Evolutionary conservation across 1,284 basidiomycete genomes (phyloP).

Genomic region (Sporisorium iseilematis-ciliati): DNA sequence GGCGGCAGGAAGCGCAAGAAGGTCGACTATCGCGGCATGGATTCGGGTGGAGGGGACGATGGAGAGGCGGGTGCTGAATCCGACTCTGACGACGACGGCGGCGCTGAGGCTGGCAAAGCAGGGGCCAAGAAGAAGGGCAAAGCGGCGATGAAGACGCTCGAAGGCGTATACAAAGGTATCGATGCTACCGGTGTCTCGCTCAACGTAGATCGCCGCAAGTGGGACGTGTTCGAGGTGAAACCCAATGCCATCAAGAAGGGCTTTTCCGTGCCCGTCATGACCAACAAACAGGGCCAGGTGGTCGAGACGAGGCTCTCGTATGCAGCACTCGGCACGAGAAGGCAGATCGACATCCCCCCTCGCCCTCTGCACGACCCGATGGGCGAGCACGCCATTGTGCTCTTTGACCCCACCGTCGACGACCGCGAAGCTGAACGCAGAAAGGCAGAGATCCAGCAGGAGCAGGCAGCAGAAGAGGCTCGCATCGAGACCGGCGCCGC

Average conservation of each 20-base stretch:
- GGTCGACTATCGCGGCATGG: constrained; percentile 66
- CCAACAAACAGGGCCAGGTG: constrained; percentile 78
- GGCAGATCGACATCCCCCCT: constrained; percentile 84
- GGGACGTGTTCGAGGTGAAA: constrained; percentile 60
- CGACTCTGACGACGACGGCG: constrained; percentile 32
- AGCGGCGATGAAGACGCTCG: constrained; percentile 52
- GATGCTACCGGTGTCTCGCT: constrained; percentile 65
- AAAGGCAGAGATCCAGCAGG: constrained; percentile 47
- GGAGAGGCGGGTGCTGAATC: constrained; percentile 48
- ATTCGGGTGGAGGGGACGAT: constrained; percentile 44
- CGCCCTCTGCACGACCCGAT: constrained; percentile 95
- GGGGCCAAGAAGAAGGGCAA: constrained; percentile 43
- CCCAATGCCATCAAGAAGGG: constrained; percentile 67
- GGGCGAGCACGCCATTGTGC: constrained; percentile 95
- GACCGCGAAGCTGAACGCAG: constrained; percentile 69
- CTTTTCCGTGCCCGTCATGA: constrained; percentile 91
- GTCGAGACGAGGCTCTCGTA: constrained; percentile 78
- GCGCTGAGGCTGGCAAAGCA: constrained; percentile 20
- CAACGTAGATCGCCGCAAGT: constrained; percentile 63
- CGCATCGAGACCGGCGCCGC: constrained; percentile 37
- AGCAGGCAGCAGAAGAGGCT: constrained; percentile 44
- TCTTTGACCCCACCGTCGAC: constrained; percentile 97
- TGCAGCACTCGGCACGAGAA: constrained; percentile 86
- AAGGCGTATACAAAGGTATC: constrained; percentile 67
- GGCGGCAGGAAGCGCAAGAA: constrained; percentile 60